A percentile compares a stretch with the other conserved stretches of the same genome.
phyloP scores from a whole-genome alignment of 139 green algal species.

The Diplosphaera chodatii region DNA sequence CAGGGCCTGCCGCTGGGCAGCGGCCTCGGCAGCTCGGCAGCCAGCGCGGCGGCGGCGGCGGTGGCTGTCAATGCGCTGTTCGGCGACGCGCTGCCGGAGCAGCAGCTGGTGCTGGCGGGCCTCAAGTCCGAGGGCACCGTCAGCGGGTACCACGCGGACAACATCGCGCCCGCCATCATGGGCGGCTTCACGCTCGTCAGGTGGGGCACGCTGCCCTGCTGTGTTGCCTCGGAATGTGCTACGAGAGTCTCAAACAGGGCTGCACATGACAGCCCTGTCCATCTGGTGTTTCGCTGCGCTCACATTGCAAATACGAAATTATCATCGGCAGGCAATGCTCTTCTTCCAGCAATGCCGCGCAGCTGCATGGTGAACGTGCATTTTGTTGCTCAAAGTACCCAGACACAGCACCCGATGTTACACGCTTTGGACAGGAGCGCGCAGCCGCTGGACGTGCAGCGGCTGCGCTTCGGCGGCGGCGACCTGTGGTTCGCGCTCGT shows the following conservation, averaged over 20 bases:
- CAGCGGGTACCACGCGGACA: conserved; percentile 95
- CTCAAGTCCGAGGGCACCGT: conserved; percentile 82
- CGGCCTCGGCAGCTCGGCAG: conserved; percentile 85
- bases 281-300: too few species aligned
- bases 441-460: conserved; percentile 66
- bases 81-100: conserved; percentile 69
- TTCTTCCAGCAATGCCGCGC: too few species aligned
- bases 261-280: too few species aligned
- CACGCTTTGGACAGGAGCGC: conserved; percentile 45
- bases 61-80: conserved; percentile 91
- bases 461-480: conserved; percentile 26
- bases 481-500: conserved; percentile 89
- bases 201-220: conserved; percentile 18
- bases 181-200: conserved; percentile 91
- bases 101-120: conserved; percentile 73
- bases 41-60: conserved; percentile 79
- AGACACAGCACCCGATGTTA: too few species aligned
- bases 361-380: too few species aligned
- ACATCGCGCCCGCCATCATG: conserved; percentile 86
- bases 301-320: too few species aligned
- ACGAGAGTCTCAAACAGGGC: too few species aligned
- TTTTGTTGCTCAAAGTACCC: too few species aligned
- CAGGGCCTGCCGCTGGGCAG: conserved; percentile 87
- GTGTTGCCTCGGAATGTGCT: too few species aligned
- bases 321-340: too few species aligned